Evolutionary conservation across 441 rosid species (phyloP), one percentile per base, ranked within the genome.

Genomic region (Gossypium aridum): DNA sequence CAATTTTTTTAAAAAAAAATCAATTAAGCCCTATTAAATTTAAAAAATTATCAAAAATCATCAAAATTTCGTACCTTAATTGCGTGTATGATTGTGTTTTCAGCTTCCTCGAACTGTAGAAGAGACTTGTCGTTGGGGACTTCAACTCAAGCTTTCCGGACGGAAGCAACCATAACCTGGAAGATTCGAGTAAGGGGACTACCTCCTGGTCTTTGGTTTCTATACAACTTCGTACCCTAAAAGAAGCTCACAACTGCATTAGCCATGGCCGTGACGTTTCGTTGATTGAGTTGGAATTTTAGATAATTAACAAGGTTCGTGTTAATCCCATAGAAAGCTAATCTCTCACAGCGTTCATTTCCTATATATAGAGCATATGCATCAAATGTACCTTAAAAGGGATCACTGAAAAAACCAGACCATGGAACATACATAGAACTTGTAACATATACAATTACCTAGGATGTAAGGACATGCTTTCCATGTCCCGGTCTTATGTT

Each of bases 311-410:
- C 94, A 31, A 90, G 82, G 76, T 90, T 94, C 4, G 90, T 90
- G 81, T 89, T 87, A 81, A 92, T 92, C 19, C 96, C 98, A 71
- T 89, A 88, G 79, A 86, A 91, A 0, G 96, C 94, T 84, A 91
- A 80, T 77, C 93, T 87, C 79, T 92, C 97, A 39, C 97, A 90
- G 22, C 93, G 84, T 71, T 91, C 97, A 19, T 90, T 92, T 72
- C 91, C 93, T 87, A 74, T 61, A 67, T 6, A 34, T 34, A 34
- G 2, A 34, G 51, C 25, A 43, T 34, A 7, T 51, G 31, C 26
- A 47, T 23, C 17, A 47, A 19, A 26, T 14, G 53, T 72, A 23
- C 22, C 22, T n/a, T n/a, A 16, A 25, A 31, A 34, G 39, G 31
- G 39, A 1, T 37, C 45, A 72, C 56, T 34, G 39, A 34, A 34